phyloP scores from a whole-genome alignment of 768 basidiomycete genomes.

The Lactarius indigo region DNA sequence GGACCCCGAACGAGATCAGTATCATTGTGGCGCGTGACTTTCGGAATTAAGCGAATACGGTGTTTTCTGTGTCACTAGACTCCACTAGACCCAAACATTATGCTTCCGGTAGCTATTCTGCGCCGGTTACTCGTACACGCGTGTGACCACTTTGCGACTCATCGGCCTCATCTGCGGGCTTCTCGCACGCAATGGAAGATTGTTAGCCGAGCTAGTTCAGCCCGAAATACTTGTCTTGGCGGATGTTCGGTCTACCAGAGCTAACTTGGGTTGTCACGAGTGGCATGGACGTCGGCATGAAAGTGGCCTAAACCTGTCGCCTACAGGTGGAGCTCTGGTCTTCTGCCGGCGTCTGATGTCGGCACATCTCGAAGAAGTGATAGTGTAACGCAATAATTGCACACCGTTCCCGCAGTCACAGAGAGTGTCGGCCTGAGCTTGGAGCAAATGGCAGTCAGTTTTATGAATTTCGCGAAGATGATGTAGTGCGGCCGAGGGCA shows the following conservation, averaged over 20 bases:
- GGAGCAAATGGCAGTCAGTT: neutral
- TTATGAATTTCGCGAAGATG: neutral
- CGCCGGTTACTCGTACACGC: neutral
- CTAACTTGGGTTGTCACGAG: neutral
- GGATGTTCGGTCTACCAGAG: neutral
- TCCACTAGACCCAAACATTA: neutral
- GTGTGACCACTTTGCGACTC: neutral
- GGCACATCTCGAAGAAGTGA: neutral
- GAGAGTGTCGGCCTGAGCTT: neutral
- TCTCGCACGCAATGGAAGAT: neutral
- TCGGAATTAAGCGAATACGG: neutral
- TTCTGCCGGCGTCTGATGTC: neutral
- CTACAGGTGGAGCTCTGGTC: neutral
- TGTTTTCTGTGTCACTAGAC: neutral
- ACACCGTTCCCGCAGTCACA: neutral
- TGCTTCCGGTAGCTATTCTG: neutral
- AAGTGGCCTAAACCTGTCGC: neutral
- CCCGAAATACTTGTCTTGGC: neutral
- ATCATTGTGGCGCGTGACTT: neutral
- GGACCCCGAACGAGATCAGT: neutral
- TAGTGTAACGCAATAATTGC: neutral
- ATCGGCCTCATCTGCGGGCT: neutral
- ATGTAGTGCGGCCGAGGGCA: neutral
- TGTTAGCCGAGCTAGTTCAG: neutral
- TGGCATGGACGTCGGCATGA: neutral